phyloP scores from a whole-genome alignment of 1,284 basidiomycete species.

The Takashimella tepidaria region DNA sequence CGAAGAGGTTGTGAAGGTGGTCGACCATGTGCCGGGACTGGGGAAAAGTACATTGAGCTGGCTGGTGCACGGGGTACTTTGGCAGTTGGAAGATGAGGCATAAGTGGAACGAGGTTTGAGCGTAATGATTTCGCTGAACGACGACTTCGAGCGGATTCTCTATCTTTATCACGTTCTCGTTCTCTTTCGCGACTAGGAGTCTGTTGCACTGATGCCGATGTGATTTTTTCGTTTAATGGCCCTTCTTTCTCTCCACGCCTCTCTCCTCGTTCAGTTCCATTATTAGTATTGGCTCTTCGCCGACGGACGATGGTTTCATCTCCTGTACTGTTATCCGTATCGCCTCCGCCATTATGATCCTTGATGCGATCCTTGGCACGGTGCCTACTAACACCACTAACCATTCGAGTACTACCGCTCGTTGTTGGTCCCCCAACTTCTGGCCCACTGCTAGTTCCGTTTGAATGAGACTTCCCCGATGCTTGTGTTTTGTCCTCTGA shows the following conservation, averaged over 20 bases:
- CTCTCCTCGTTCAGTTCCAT: neutral
- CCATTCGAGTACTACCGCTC: neutral
- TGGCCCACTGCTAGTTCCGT: neutral
- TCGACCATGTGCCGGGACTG: constrained; percentile 69
- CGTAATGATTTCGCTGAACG: neutral
- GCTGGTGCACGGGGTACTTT: constrained; percentile 26
- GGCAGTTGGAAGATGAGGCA: constrained; percentile 21
- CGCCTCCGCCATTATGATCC: constrained; percentile 4
- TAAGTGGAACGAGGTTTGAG: neutral
- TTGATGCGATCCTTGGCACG: neutral
- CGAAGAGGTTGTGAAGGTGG: constrained; percentile 70
- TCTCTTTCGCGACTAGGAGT: neutral
- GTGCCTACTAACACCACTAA: neutral
- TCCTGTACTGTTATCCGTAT: constrained; percentile 13
- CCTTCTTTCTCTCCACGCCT: neutral
- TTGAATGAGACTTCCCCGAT: neutral
- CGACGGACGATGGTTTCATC: constrained; percentile 9
- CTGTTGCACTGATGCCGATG: neutral
- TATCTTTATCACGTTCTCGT: neutral
- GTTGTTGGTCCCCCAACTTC: neutral
- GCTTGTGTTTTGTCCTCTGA: neutral
- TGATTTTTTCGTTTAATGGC: neutral
- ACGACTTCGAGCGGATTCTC: neutral
- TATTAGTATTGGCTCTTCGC: constrained; percentile 5
- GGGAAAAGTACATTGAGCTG: constrained; percentile 76